A percentile compares a stretch with the other conserved stretches of the same genome.
phyloP scores from a whole-genome alignment of 1,284 basidiomycete species.

The Agroathelia rolfsii region DNA sequence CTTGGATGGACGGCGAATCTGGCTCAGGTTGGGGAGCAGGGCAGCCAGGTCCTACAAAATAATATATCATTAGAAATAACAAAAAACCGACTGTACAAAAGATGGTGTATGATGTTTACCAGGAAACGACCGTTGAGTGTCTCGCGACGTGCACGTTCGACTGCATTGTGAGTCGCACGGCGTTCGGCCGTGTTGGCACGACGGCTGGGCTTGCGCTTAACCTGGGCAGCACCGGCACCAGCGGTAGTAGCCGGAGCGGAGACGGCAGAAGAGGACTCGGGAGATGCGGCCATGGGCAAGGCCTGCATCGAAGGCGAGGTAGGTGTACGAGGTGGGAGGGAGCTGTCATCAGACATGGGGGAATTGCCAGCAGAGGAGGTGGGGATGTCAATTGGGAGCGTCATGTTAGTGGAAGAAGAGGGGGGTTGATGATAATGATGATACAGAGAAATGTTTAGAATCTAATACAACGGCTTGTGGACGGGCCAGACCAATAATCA shows the following conservation, averaged over 20 bases:
- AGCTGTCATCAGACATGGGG: conserved; percentile 34
- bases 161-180: conserved; percentile 43
- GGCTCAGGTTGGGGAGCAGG: conserved; percentile 80
- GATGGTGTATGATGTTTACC: conserved; percentile 29
- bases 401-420: conserved; percentile 38
- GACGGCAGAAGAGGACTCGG: conserved; percentile 18
- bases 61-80: no score
- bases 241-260: conserved; percentile 19
- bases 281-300: conserved; percentile 17
- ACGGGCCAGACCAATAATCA: no score
- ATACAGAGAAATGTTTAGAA: no score
- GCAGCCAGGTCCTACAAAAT: conserved; percentile 79
- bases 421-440: no score
- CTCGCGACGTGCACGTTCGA: conserved; percentile 41
- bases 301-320: conserved; percentile 32
- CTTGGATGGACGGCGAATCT: conserved; percentile 87
- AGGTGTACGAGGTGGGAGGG: conserved; percentile 40
- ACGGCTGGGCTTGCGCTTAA: conserved; percentile 68
- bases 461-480: no score
- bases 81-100: no score
- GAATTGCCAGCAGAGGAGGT: conserved; percentile 32
- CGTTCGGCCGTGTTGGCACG: conserved; percentile 81
- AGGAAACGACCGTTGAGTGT: conserved; percentile 40
- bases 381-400: conserved; percentile 36
- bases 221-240: conserved; percentile 21